A percentile compares a stretch with the other conserved stretches of the same genome.
Conservation (phyloP, 169 alveolate genomes). For the Plasmodium gonderi region DNA sequence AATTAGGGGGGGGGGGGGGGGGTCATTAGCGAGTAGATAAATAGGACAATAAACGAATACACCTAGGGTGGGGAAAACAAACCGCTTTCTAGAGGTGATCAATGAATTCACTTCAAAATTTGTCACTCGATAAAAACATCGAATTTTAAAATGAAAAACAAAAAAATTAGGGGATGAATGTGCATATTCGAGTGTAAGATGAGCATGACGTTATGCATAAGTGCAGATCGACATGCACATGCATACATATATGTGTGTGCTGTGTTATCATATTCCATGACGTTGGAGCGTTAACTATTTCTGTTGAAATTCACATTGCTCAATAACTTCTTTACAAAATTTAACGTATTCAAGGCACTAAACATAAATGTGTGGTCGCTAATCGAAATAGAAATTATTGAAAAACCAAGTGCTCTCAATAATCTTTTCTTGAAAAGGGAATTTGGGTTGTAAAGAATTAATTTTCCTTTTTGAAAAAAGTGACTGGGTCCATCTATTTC, state of each 20-base stretch:
- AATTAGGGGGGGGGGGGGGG: neutral
- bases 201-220: too few relatives aligned
- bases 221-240: too few relatives aligned
- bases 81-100: too few relatives aligned
- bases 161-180: neutral
- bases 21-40: neutral
- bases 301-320: conserved; percentile 7
- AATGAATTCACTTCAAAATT: neutral
- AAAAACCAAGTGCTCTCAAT: conserved; percentile 47
- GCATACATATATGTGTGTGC: too few relatives aligned
- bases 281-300: neutral
- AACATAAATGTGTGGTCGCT: conserved; percentile 63
- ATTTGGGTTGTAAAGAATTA: conserved; percentile 42
- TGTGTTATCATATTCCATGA: too few relatives aligned
- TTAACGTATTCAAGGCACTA: conserved; percentile 18
- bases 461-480: conserved; percentile 37
- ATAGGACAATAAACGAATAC: neutral
- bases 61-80: too few relatives aligned
- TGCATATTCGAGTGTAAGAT: too few relatives aligned
- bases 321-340: conserved; percentile 12
- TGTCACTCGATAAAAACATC: neutral
- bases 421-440: conserved; percentile 50
- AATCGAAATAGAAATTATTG: conserved; percentile 32
- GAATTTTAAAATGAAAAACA: neutral
- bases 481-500: conserved; percentile 72